These are phyloP conservation scores for Vitis rupestris DNA, from an alignment of 164 flowering plant genomes.

Conservation along the genomic window DNA sequence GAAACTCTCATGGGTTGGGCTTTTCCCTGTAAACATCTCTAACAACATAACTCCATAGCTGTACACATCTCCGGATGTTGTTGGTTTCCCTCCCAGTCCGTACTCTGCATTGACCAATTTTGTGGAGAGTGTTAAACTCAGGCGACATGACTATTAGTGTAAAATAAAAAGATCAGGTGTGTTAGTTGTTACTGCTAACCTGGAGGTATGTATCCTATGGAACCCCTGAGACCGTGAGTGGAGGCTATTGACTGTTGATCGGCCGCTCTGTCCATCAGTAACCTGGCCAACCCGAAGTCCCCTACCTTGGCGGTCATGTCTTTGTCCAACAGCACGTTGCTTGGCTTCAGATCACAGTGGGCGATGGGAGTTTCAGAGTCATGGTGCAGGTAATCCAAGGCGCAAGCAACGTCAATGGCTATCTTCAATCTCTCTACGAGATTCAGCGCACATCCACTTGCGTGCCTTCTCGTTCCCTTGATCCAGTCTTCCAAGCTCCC, in stretches of 20 bases:
- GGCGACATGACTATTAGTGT: no score
- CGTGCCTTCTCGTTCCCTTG: slow-evolving; percentile 20
- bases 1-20: slow-evolving; percentile 36
- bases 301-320: slow-evolving; percentile 51
- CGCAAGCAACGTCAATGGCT: slow-evolving; percentile 45
- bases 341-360: slow-evolving; percentile 55
- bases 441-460: slow-evolving; percentile 22
- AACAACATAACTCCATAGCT: slow-evolving; percentile 39
- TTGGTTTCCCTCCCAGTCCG: slow-evolving; percentile 34
- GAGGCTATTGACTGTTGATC: slow-evolving; percentile 23
- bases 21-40: slow-evolving; percentile 37
- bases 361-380: slow-evolving; percentile 39
- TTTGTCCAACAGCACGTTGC: slow-evolving; percentile 41
- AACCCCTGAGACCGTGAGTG: slow-evolving; percentile 33
- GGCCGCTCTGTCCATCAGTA: slow-evolving; percentile 16
- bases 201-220: slow-evolving; percentile 50
- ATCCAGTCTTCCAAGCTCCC: slow-evolving; percentile 57
- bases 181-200: slow-evolving; percentile 21
- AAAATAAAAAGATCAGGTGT: no score
- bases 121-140: not conserved
- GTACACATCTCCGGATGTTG: slow-evolving; percentile 45
- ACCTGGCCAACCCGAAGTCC: slow-evolving; percentile 52
- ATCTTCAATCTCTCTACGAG: slow-evolving; percentile 36
- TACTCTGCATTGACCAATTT: slow-evolving; percentile 31
- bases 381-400: slow-evolving; percentile 48